Conservation (phyloP, 208 protist genomes). For the Wallacemonas collosoma region DNA sequence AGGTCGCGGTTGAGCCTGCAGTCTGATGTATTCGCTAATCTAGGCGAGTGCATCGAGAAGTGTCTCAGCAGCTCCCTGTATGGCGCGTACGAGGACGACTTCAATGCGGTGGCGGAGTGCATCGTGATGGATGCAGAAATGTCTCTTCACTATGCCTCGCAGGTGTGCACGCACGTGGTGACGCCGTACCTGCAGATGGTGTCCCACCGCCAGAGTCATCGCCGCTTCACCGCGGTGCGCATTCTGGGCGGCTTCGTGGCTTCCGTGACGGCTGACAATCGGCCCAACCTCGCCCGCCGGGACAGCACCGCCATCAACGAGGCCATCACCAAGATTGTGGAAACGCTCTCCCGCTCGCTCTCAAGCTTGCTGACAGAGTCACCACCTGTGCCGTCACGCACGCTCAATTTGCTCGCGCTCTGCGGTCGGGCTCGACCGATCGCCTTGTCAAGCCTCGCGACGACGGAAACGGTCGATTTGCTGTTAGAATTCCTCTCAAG, state of each 20-base stretch:
- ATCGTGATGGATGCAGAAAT: conserved; percentile 53
- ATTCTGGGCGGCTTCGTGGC: conserved; percentile 59
- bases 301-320: conserved; percentile 24
- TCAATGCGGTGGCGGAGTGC: conserved; percentile 64
- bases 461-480: conserved; percentile 25
- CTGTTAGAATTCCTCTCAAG: conserved; percentile 34
- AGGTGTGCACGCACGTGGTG: conserved; percentile 56
- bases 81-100: conserved; percentile 61
- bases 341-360: conserved; percentile 41
- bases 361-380: conserved; percentile 64
- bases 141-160: conserved; percentile 46
- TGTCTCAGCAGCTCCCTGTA: conserved; percentile 58
- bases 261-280: conserved; percentile 30
- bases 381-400: conserved; percentile 83
- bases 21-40: conserved; percentile 50
- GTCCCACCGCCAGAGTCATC: conserved; percentile 38
- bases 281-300: conserved; percentile 6
- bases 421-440: conserved; percentile 61
- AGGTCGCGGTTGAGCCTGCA: conserved; percentile 44
- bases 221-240: conserved; percentile 68
- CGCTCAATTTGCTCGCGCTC: conserved; percentile 76
- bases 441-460: conserved; percentile 37
- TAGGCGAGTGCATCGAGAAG: conserved; percentile 76
- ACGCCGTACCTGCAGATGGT: conserved; percentile 72
- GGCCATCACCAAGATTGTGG: conserved; percentile 33